phyloP scores from a whole-genome alignment of 345 rosid species.

The Citrus glauca region DNA sequence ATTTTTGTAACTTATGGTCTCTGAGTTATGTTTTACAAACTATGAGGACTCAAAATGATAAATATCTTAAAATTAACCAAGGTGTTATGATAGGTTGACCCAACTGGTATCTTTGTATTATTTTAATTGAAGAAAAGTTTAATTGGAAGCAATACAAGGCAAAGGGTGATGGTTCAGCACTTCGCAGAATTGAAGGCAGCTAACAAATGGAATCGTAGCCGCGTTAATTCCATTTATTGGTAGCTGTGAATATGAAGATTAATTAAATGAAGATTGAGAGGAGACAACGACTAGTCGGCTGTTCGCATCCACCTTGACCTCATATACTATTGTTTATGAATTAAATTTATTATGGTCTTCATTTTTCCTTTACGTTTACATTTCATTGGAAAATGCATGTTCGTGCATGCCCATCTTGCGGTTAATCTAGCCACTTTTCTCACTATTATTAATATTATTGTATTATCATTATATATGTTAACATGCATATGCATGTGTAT shows the following conservation, averaged over 20 bases:
- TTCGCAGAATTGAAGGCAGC: slow-evolving; percentile 11
- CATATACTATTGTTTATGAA: neutral
- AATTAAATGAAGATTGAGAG: neutral
- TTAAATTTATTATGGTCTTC: neutral
- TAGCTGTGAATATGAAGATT: neutral
- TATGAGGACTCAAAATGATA: no score
- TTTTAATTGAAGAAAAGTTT: neutral
- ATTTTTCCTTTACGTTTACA: neutral
- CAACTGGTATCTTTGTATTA: neutral
- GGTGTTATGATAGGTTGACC: slow-evolving; percentile 27
- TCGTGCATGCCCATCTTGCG: neutral
- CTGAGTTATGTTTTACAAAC: no score
- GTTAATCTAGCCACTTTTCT: neutral
- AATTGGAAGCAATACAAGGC: neutral
- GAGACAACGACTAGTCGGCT: neutral
- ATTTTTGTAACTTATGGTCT: no score
- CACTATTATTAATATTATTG: neutral
- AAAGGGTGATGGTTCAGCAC: neutral
- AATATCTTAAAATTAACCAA: neutral
- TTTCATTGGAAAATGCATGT: neutral
- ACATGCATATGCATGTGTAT: neutral
- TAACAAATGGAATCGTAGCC: neutral
- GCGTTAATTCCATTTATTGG: neutral
- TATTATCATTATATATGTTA: neutral
- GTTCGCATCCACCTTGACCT: neutral